These are phyloP conservation scores for Penicillium chermesinum DNA, from an alignment of 495 filamentous ascomycete genomes.

Conservation along the genomic window DNA sequence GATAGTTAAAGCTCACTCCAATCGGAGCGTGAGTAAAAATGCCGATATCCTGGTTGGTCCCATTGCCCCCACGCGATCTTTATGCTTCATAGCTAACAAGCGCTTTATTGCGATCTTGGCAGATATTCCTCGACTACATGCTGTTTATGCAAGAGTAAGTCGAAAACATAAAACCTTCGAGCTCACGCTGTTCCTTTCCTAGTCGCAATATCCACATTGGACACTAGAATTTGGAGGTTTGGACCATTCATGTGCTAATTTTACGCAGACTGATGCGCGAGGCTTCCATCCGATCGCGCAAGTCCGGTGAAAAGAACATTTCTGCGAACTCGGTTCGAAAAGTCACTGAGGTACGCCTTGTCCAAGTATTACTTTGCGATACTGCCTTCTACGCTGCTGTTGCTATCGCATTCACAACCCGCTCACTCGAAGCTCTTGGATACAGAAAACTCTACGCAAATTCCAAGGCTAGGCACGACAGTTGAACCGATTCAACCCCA, in stretches of 20 bases:
- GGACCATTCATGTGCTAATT: neutral
- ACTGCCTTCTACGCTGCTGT: too few species aligned
- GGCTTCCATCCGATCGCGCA: slow-evolving; percentile 69
- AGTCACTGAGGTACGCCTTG: slow-evolving; percentile 60
- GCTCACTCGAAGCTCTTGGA: slow-evolving; percentile 9
- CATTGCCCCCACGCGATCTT: neutral
- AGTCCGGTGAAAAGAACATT: slow-evolving; percentile 65
- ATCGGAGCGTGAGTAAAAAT: slow-evolving; percentile 75
- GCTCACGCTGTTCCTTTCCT: neutral
- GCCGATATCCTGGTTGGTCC: slow-evolving; percentile 75
- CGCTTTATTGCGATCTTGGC: slow-evolving; percentile 4
- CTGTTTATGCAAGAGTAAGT: slow-evolving; percentile 83
- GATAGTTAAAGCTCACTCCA: slow-evolving; percentile 84
- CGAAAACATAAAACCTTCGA: neutral
- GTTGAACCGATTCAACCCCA: too few species aligned
- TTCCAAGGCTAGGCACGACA: slow-evolving; percentile 63
- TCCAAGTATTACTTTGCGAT: neutral
- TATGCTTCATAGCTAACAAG: neutral
- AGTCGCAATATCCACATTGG: neutral
- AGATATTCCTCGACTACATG: slow-evolving; percentile 88
- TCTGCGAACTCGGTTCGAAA: slow-evolving; percentile 70
- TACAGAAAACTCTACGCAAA: slow-evolving; percentile 64
- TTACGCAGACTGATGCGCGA: slow-evolving; percentile 75
- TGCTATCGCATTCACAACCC: neutral
- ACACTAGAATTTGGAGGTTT: neutral